Base-by-base conservation (phyloP, 2,329 filamentous ascomycete species). In the Arthroderma sp. region DNA sequence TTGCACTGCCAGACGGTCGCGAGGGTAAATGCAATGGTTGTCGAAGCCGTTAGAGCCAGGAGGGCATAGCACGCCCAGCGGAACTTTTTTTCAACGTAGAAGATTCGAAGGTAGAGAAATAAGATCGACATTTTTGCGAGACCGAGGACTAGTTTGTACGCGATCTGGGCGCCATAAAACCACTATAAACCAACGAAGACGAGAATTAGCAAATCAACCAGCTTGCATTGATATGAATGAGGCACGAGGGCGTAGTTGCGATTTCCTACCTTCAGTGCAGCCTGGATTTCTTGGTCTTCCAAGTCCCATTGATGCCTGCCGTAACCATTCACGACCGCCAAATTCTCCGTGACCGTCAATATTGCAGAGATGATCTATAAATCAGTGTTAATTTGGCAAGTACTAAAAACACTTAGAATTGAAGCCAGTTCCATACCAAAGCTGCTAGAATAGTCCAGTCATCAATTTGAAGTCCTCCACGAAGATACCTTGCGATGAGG, bases 251-350 rank as follows among this genome's bases (percentile, higher is more conserved):
- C 15, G 15, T 22, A 3, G 15, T 22, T 22, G 15, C 3, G 15
- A 22, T 22, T 22, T 3, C 43, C 45, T 40, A 57, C 55, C 50
- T 56, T 54, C n/a, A 56, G 42, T 22, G 58, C 55, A n/a, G 50
- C 43, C n/a, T 44, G 46, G 40, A 49, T 49, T 38, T 62, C 50
- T 1, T 54, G n/a, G 32, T 40, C 37, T 5, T 39, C 43, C 40
- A 63, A 42, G 22, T 50, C 50, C 11, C 29, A 38, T 6, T 53
- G 47, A 9, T 53, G 53, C 46, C 55, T 56, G 27, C 61, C 60
- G 44, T 57, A 58, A 5, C 61, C 61, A 53, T 58, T 48, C 30
- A 55, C 51, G 32, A 61, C 56, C 40, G 15, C 44, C 27, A 44
- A 36, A 38, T 47, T 40, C 11, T 56, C 50, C 6, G 52, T 49